Percentiles rank a stretch among this genome's conserved stretches.
Conservation (phyloP, 2,329 filamentous ascomycete species). For the Gnomoniopsis sp. region DNA sequence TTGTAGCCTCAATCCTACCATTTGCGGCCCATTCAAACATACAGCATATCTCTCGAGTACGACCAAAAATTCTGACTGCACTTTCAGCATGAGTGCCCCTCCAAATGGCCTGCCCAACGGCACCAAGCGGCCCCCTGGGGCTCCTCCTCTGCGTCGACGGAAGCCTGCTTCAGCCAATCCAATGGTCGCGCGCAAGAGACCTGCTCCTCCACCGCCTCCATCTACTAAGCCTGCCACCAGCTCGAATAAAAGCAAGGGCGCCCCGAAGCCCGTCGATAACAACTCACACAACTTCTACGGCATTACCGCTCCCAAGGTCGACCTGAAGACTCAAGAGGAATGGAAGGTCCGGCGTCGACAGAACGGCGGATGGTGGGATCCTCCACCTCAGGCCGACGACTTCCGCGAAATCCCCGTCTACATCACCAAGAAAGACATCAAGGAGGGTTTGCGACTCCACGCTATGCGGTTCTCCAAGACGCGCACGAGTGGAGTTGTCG, state of each 20-base stretch:
- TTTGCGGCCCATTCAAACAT: background rate
- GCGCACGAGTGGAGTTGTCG: constrained; percentile 54
- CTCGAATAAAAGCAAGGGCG: constrained; percentile 18
- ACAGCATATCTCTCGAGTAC: background rate
- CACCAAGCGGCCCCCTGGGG: constrained; percentile 18
- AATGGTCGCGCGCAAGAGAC: constrained; percentile 59
- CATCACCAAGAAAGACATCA: constrained; percentile 76
- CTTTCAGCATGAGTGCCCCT: constrained; percentile 41
- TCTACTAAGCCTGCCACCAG: constrained; percentile 26
- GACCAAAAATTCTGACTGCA: background rate
- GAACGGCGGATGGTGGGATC: constrained; percentile 57
- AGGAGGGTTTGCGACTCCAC: constrained; percentile 80
- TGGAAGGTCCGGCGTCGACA: constrained; percentile 41
- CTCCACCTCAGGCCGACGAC: constrained; percentile 39
- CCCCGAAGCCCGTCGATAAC: constrained; percentile 18
- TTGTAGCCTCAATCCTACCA: background rate
- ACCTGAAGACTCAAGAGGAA: constrained; percentile 25
- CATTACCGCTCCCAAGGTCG: constrained; percentile 23
- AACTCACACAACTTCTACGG: constrained; percentile 15
- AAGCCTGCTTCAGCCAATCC: constrained; percentile 57
- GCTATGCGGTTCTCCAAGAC: constrained; percentile 73
- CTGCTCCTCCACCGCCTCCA: constrained; percentile 32
- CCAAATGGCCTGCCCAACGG: constrained; percentile 31
- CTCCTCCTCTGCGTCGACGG: constrained; percentile 37
- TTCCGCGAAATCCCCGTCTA: constrained; percentile 66